These are phyloP conservation scores for Brasenia schreberi DNA, from an alignment of 164 flowering plant species.

Conservation along the genomic window DNA sequence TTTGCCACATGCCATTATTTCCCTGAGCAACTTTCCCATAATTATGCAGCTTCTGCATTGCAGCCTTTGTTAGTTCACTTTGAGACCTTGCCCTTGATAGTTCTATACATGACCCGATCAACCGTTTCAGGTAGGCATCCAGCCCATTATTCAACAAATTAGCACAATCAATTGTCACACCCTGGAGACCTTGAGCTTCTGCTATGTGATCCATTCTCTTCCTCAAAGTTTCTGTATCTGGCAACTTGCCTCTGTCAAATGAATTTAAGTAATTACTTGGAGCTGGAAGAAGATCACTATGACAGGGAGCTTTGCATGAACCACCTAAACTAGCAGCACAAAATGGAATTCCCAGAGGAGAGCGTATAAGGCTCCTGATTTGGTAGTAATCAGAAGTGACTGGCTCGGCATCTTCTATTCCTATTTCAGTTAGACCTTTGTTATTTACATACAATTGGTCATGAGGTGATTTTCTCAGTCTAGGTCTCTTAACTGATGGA, in stretches of 20 bases:
- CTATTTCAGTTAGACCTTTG: conserved; percentile 22
- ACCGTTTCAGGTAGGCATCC: conserved; percentile 68
- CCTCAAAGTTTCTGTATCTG: conserved; percentile 53
- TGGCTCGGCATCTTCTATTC: conserved; percentile 27
- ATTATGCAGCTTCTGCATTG: conserved; percentile 35
- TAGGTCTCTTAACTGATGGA: conserved; percentile 15
- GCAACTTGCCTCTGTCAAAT: conserved; percentile 40
- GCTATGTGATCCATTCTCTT: conserved; percentile 88
- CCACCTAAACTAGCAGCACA: conserved; percentile 82
- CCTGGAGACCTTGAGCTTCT: conserved; percentile 59
- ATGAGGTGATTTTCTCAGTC: conserved; percentile 18
- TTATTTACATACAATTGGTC: conserved; percentile 23
- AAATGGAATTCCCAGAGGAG: conserved; percentile 89
- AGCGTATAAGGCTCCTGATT: conserved; percentile 36
- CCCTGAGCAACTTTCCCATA: conserved; percentile 21
- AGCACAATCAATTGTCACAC: conserved; percentile 74
- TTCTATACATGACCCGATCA: conserved; percentile 68
- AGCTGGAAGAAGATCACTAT: conserved; percentile 7
- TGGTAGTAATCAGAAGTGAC: conserved; percentile 18
- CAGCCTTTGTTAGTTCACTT: conserved; percentile 26
- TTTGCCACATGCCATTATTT: conserved; percentile 61
- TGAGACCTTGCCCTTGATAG: conserved; percentile 50
- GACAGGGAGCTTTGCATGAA: conserved; percentile 41
- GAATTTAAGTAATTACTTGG: conserved; percentile 24
- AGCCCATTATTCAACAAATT: conserved; percentile 60